Conservation (phyloP, 331 rosid genomes). For the Pyrus hybrid region DNA sequence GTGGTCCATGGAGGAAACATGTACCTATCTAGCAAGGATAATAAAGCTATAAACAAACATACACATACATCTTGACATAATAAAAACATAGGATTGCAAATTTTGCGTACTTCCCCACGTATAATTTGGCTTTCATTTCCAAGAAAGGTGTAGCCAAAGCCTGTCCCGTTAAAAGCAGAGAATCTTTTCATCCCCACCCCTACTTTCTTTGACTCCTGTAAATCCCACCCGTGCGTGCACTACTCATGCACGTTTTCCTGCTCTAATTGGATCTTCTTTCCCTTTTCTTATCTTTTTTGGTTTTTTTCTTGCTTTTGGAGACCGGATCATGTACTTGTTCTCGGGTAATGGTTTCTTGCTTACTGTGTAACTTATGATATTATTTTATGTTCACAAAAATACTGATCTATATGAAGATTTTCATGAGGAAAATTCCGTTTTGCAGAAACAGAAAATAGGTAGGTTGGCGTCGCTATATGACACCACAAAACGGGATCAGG, state of each 20-base stretch:
- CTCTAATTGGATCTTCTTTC: neutral
- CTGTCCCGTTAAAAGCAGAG: constrained; percentile 33
- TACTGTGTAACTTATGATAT: no score
- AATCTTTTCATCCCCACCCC: constrained; percentile 17
- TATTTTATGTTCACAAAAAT: no score
- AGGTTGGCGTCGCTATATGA: no score
- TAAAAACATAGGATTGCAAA: constrained; percentile 38
- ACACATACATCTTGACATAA: neutral
- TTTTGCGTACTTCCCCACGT: constrained; percentile 53
- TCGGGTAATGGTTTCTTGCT: neutral
- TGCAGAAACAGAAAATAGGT: no score
- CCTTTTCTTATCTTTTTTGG: neutral
- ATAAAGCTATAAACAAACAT: neutral
- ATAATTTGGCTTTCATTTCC: constrained; percentile 84
- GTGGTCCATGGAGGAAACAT: constrained; percentile 39
- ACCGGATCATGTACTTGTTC: neutral
- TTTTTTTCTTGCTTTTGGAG: neutral
- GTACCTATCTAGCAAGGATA: neutral
- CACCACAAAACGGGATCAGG: no score
- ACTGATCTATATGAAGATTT: no score
- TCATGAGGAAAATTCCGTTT: no score
- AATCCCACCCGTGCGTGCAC: neutral
- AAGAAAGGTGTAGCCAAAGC: constrained; percentile 41
- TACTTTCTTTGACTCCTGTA: neutral
- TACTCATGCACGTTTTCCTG: neutral